A percentile compares a stretch with the other conserved stretches of the same genome.
These are phyloP conservation scores for Solanum lycopersicoides DNA, from an alignment of 257 asterid species.

Conservation along the genomic window DNA sequence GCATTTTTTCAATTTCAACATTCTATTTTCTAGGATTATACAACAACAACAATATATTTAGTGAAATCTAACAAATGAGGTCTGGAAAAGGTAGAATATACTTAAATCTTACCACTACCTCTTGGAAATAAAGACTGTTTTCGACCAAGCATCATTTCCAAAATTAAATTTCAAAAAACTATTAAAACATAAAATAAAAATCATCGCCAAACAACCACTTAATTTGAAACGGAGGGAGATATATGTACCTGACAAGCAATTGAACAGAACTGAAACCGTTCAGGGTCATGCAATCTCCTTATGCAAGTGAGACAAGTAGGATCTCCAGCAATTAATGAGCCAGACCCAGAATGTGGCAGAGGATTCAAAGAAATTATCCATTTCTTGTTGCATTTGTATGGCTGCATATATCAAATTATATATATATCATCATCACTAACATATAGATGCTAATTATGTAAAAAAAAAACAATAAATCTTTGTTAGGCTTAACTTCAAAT, in stretches of 20 bases:
- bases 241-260: neutral
- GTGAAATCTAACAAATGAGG: neutral
- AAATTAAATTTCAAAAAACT: no score
- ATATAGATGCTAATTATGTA: neutral
- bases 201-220: neutral
- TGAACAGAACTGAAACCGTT: neutral
- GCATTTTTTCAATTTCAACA: neutral
- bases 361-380: neutral
- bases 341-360: neutral
- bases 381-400: neutral
- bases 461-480: no score
- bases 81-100: neutral
- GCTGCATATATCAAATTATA: neutral
- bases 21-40: neutral
- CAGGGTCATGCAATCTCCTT: neutral
- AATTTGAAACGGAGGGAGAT: neutral
- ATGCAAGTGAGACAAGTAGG: neutral
- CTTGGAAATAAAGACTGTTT: neutral
- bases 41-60: no score
- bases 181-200: no score
- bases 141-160: neutral
- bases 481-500: neutral
- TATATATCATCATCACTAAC: neutral
- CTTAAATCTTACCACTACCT: neutral
- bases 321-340: neutral